Conservation (phyloP, 176 grass and related monocot species). For the Neostapfia colusana region DNA sequence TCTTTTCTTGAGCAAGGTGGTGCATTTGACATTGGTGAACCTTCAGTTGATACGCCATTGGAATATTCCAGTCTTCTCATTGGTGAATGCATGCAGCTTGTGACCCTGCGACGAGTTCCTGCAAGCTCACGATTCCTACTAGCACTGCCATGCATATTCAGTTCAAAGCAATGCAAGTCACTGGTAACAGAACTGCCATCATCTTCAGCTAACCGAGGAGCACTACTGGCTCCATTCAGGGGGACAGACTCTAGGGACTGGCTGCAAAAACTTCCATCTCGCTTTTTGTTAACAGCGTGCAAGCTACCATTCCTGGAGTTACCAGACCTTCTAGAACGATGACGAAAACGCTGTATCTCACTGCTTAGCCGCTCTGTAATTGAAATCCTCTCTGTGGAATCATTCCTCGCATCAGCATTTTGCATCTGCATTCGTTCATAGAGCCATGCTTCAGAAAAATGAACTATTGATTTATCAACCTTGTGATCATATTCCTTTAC, state of each 20-base stretch:
- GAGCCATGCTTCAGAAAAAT: conserved; percentile 94
- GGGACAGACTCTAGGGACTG: conserved; percentile 86
- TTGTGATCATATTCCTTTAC: conserved; percentile 59
- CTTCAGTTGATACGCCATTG: conserved; percentile 33
- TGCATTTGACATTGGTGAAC: conserved; percentile 35
- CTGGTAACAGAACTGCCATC: conserved; percentile 76
- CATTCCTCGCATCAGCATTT: conserved; percentile 50
- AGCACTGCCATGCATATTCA: conserved; percentile 55
- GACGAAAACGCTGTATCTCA: conserved; percentile 79
- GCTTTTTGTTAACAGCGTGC: conserved; percentile 41
- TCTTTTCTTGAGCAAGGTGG: conserved; percentile 26
- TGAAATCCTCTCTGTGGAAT: conserved; percentile 51
- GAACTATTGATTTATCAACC: conserved; percentile 79
- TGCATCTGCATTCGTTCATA: conserved; percentile 93
- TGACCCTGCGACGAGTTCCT: conserved; percentile 32
- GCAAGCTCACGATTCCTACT: conserved; percentile 40
- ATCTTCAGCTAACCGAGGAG: conserved; percentile 76
- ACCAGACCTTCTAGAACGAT: conserved; percentile 50
- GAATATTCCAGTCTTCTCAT: conserved; percentile 61
- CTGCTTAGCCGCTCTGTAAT: conserved; percentile 66
- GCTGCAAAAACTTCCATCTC: conserved; percentile 58
- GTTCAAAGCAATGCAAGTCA: conserved; percentile 89
- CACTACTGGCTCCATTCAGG: conserved; percentile 83
- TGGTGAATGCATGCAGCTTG: conserved; percentile 48
- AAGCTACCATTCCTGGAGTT: conserved; percentile 34